Conservation (phyloP, 73 alveolate genomes). For the Paramecium sexaurelia region DNA sequence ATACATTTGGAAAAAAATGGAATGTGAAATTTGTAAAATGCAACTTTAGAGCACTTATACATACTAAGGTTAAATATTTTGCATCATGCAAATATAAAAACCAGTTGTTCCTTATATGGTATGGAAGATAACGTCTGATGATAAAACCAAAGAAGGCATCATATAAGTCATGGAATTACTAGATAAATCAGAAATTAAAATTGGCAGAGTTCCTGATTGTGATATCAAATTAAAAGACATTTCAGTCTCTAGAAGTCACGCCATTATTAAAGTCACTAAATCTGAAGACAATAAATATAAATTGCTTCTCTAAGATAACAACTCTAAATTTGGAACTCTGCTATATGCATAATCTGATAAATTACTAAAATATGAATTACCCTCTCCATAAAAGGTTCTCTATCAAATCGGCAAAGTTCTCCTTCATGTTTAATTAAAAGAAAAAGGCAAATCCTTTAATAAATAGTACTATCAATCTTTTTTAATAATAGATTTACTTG, state of each 20-base stretch:
- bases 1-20: constrained; percentile 79
- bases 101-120: constrained; percentile 64
- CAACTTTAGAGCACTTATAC: constrained; percentile 57
- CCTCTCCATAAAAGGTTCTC: background rate
- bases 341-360: constrained; percentile 59
- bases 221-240: constrained; percentile 87
- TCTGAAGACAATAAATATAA: background rate
- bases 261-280: constrained; percentile 68
- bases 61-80: constrained; percentile 23
- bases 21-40: constrained; percentile 79
- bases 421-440: background rate
- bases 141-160: constrained; percentile 51
- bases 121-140: constrained; percentile 55
- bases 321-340: constrained; percentile 87
- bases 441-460: constrained; percentile 42
- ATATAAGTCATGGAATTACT: constrained; percentile 44
- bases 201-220: constrained; percentile 90
- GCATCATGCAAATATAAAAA: constrained; percentile 50
- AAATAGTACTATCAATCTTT: background rate
- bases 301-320: constrained; percentile 74
- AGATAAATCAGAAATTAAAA: constrained; percentile 49
- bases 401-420: constrained; percentile 21
- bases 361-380: background rate
- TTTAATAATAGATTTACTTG: constrained; percentile 32
- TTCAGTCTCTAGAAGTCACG: constrained; percentile 87